Evolutionary conservation across 2,329 filamentous ascomycete genomes (phyloP), one percentile per base, ranked within the genome.

Genomic region (Beauveria medogensis): DNA sequence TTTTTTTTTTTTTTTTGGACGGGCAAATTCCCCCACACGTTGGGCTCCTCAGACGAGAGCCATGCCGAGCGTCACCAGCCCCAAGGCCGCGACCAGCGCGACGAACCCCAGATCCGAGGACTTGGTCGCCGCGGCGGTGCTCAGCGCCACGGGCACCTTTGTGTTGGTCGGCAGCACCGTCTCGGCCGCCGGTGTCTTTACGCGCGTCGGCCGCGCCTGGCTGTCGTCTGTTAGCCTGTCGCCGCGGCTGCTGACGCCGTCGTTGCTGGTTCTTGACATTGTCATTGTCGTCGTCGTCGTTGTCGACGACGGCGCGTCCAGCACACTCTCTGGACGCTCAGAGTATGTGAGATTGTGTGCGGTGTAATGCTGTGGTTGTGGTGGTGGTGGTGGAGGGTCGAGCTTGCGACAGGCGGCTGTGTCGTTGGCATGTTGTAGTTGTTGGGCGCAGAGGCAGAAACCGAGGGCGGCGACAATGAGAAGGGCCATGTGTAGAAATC

Each of bases 181-280:
- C 53, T 59, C 48, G 8, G 46, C 37, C 22, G 59, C 59, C 9
- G 59, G 59, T 53, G 59, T 61, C 59, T 61, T 61, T 10, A 55
- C 37, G 8, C 20, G 18, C 8, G 59, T 61, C n/a, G 59, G 59
- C 1, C 59, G 51, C 37, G 37, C 46, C 30, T 54, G 44, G 44
- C 28, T 28, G 22, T 30, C 43, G 10, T 60, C 51, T 16, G 16
- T 40, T 8, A n/a, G 22, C 20, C 24, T 12, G 51, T 12, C 41
- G 51, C 9, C 6, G 43, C 37, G 28, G 51, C 41, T 30, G 59
- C 22, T 24, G 12, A 5, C 16, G 28, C 24, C 20, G 18, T 55
- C 30, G 28, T 34, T 34, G 30, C 30, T 34, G 12, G 12, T 5
- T 34, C 30, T 34, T 12, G 30, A 34, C 12, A 18, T 47, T 6